Percentiles rank a stretch among this genome's conserved stretches.
Evolutionary conservation across 371 early-diverging fungal species (phyloP).

Genomic region (Entomophthora muscae): DNA sequence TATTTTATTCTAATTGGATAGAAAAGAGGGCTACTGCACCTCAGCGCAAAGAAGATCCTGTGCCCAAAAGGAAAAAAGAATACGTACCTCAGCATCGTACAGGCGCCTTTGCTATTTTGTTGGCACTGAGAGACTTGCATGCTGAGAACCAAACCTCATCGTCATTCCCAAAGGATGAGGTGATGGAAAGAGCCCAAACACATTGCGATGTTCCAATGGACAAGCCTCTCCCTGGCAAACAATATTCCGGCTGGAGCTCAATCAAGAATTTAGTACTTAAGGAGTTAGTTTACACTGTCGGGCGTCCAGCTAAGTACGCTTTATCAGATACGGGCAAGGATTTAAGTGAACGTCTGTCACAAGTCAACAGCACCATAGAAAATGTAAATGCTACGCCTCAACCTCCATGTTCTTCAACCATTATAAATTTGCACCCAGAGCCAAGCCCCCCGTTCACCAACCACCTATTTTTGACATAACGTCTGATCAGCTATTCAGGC

Average conservation of each 20-base stretch:
- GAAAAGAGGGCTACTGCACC: background rate
- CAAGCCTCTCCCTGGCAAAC: slow-evolving; percentile 18
- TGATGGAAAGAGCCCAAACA: slow-evolving; percentile 34
- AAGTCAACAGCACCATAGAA: slow-evolving; percentile 2
- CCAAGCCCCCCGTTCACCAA: background rate
- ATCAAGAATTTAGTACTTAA: slow-evolving; percentile 52
- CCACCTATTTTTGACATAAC: background rate
- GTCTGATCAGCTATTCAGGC: background rate
- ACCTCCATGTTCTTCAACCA: too few species aligned
- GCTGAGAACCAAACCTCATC: slow-evolving; percentile 9
- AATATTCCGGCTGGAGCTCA: slow-evolving; percentile 59
- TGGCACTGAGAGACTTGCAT: slow-evolving; percentile 34
- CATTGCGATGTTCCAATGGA: slow-evolving; percentile 48
- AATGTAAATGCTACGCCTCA: background rate
- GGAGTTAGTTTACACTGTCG: slow-evolving; percentile 41
- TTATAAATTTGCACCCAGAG: too few species aligned
- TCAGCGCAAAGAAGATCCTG: background rate
- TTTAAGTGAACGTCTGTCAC: slow-evolving; percentile 31
- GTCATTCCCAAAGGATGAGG: slow-evolving; percentile 30
- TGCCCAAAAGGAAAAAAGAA: slow-evolving; percentile 11
- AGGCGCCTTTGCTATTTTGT: slow-evolving; percentile 71
- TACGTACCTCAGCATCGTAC: slow-evolving; percentile 74
- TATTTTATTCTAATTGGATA: background rate
- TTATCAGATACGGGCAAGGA: slow-evolving; percentile 53
- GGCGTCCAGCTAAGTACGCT: slow-evolving; percentile 37